Evolutionary conservation across 176 grass and related monocot species (phyloP), one percentile per base, ranked within the genome.

Genomic region (Oryza officinalis): DNA sequence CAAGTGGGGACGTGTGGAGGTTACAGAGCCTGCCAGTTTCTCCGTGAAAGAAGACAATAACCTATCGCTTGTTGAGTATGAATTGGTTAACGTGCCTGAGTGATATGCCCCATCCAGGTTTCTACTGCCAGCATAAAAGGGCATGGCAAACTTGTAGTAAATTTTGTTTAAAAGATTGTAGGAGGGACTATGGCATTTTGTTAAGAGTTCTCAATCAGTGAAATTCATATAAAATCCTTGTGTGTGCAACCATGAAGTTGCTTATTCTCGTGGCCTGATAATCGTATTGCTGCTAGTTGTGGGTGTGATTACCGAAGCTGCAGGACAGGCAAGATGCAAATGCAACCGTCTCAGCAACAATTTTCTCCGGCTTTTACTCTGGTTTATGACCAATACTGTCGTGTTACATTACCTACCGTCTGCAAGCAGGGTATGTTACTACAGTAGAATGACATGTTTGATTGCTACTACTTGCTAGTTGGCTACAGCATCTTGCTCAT

Each of bases 1-100:
- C 61, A 79, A 66, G 40, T 79, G 77, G 77, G 76, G 63, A 17
- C 77, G 61, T 47, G 77, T 79, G 38, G 77, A 79, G 61, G 77
- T 79, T 79, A 79, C 61, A 12, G 77, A 79, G 60, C 61, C 77
- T 31, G 77, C 77, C 22, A 30, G 12, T 46, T 79, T 79, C 43
- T 31, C 63, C 0, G 40, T 79, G 77, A 79, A 79, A 67, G 77
- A 79, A 43, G 63, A 79, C 63, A 79, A 79, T 67, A 67, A 79
- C 77, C 43, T 67, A 14, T 79, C 77, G 1, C 77, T 79, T 13
- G 63, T 79, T 30, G 77, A 79, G 76, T 79, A 79, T 25, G 76
- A 79, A 43, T 63, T 79, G 63, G 76, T 79, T 67, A 78, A 78
- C 75, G 38, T 79, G 60, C 18, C 28, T 2, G 63, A 66, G 76